Evolutionary conservation across 805 yeast species (phyloP).

Genomic region (Yamadazyma nakazawae): DNA sequence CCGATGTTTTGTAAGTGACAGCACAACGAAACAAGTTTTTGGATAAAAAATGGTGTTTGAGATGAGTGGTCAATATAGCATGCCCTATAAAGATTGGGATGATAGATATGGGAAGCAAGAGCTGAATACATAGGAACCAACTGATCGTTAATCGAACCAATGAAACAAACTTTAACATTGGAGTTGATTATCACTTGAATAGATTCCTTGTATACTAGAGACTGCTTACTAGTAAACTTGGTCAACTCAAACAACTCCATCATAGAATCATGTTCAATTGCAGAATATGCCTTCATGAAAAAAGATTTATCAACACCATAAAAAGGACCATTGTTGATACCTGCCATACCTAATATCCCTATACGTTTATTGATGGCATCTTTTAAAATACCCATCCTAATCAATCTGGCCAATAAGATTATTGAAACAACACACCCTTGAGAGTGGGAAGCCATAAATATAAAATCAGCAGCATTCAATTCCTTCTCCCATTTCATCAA

Average conservation of each 20-base stretch:
- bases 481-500: slow-evolving; percentile 64
- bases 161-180: slow-evolving; percentile 74
- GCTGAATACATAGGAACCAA: slow-evolving; percentile 91
- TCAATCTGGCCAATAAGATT: slow-evolving; percentile 67
- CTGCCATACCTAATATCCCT: slow-evolving; percentile 91
- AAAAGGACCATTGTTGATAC: slow-evolving; percentile 90
- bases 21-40: slow-evolving; percentile 69
- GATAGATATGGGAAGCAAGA: slow-evolving; percentile 73
- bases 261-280: slow-evolving; percentile 85
- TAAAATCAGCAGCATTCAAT: slow-evolving; percentile 68
- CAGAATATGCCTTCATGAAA: slow-evolving; percentile 82
- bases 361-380: slow-evolving; percentile 45
- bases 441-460: slow-evolving; percentile 92
- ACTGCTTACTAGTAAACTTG: slow-evolving; percentile 66
- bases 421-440: slow-evolving; percentile 95
- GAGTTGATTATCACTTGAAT: slow-evolving; percentile 59
- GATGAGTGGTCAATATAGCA: slow-evolving; percentile 84
- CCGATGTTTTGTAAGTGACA: slow-evolving; percentile 76
- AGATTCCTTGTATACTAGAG: slow-evolving; percentile 66
- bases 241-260: slow-evolving; percentile 87
- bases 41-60: slow-evolving; percentile 73
- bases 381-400: slow-evolving; percentile 51
- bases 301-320: slow-evolving; percentile 84
- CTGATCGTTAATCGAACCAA: slow-evolving; percentile 92
- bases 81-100: slow-evolving; percentile 87